Evolutionary conservation across 2,329 filamentous ascomycete species (phyloP), one percentile per base, ranked within the genome.

Genomic region (Trichothecium sympodiale): DNA sequence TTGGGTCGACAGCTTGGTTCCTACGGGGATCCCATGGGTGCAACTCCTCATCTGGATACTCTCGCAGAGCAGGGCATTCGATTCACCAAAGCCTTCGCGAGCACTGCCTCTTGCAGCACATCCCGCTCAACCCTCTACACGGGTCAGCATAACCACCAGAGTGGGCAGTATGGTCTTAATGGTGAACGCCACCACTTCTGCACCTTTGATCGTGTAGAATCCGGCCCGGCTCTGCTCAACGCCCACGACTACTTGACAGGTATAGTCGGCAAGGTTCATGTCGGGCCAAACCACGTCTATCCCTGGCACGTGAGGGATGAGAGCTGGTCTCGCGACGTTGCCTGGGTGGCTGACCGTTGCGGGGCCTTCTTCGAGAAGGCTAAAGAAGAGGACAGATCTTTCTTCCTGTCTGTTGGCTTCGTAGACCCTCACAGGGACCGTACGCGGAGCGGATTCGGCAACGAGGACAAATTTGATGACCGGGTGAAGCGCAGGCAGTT

Each of bases 201-300:
- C 40, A 69, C 61, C 0, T 62, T 59, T 38, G 55, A 64, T 30
- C 49, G 64, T 39, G 48, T 69, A 18, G 54, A 67, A 31, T 62
- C 61, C 1, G 47, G 51, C 0, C 65, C 65, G 2, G 28, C 39
- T 0, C 38, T 66, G 0, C 56, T 70, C 41, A 54, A 54, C 14
- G 35, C 46, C 3, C 41, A 48, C 1, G 64, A 61, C 1, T 66
- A 67, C 40, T 54, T 50, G 30, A 69, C 65, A 1, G 65, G 62
- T 0, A 61, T 71, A 16, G 46, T 69, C 3, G 63, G 63, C 3
- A 69, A 70, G 43, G 49, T 69, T 0, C 67, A 70, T 32, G 65
- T 69, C 9, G 62, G 62, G 1, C 64, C 64, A 0, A 30, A 35
- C 0, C 33, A 34, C 1, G 50, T 52, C 0, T 68, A 67, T 38